phyloP scores from a whole-genome alignment of 1,139 yeast species.

The Ogataea hybrid region DNA sequence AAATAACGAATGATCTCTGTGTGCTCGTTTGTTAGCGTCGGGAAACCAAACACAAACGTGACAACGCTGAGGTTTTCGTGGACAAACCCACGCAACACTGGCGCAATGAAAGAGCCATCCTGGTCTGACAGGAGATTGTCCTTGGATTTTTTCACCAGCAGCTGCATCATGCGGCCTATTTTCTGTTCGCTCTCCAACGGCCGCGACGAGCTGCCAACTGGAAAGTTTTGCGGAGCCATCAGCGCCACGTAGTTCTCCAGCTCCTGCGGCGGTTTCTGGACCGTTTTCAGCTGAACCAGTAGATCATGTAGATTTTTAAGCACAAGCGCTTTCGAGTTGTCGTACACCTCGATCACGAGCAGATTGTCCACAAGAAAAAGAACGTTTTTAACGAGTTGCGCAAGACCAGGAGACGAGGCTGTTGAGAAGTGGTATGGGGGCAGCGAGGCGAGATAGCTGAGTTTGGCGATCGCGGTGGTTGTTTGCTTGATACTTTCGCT shows the following conservation, averaged over 20 bases:
- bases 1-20: slow-evolving; percentile 58
- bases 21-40: slow-evolving; percentile 68
- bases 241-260: slow-evolving; percentile 29
- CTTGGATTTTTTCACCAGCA: slow-evolving; percentile 24
- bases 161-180: slow-evolving; percentile 47
- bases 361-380: slow-evolving; percentile 70
- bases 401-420: slow-evolving; percentile 38
- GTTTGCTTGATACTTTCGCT: slow-evolving; percentile 40
- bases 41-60: slow-evolving; percentile 82
- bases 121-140: slow-evolving; percentile 50
- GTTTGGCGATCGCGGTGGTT: slow-evolving; percentile 17
- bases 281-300: slow-evolving; percentile 36
- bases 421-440: slow-evolving; percentile 38
- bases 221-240: slow-evolving; percentile 46
- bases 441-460: slow-evolving; percentile 14
- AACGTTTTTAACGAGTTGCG: slow-evolving; percentile 58
- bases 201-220: slow-evolving; percentile 43
- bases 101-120: slow-evolving; percentile 90
- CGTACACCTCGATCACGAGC: slow-evolving; percentile 59
- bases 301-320: slow-evolving; percentile 59
- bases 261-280: slow-evolving; percentile 25
- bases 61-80: slow-evolving; percentile 49
- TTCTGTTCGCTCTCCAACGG: slow-evolving; percentile 52
- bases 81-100: slow-evolving; percentile 75
- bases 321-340: slow-evolving; percentile 60